phyloP scores from a whole-genome alignment of 257 asterid species.

The Salvia splendens region DNA sequence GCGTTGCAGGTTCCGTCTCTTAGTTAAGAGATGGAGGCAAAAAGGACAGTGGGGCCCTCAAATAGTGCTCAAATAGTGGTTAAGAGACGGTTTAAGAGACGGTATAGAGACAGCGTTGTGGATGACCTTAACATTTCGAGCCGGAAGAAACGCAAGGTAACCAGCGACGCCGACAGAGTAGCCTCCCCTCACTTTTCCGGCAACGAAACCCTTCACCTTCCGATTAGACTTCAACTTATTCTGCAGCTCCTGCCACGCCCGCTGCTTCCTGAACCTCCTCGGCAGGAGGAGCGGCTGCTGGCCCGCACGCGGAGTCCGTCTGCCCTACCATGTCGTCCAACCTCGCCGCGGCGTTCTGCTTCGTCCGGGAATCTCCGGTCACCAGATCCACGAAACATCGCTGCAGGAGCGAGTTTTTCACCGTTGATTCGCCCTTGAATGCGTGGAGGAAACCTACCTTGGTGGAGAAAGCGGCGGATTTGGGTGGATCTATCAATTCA shows the following conservation, averaged over 20 bases:
- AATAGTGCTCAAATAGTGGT: too few species aligned
- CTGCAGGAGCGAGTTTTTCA: constrained; percentile 38
- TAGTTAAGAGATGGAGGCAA: too few species aligned
- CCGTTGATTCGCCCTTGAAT: constrained; percentile 27
- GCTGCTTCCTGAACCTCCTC: constrained; percentile 42
- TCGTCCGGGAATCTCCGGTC: constrained; percentile 42
- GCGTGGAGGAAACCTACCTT: constrained; percentile 50
- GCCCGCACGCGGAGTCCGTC: constrained; percentile 39
- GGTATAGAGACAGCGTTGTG: too few species aligned
- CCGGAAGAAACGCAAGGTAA: constrained; percentile 49
- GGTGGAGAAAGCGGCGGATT: constrained; percentile 34
- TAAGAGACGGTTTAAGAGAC: too few species aligned
- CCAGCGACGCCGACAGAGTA: constrained; percentile 57
- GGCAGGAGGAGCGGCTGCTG: constrained; percentile 59
- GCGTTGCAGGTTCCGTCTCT: too few species aligned
- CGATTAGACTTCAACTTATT: constrained; percentile 37
- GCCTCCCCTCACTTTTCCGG: constrained; percentile 54
- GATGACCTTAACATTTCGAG: constrained; percentile 15
- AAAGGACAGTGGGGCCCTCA: too few species aligned
- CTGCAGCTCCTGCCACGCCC: constrained; percentile 49
- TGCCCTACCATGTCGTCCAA: constrained; percentile 45
- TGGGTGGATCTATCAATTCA: constrained; percentile 41
- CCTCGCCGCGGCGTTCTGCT: constrained; percentile 43
- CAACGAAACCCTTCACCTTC: constrained; percentile 51
- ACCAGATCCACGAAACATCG: constrained; percentile 58